A percentile compares a stretch with the other conserved stretches of the same genome.
Conservation (phyloP, 352 stramenopile genomes). For the Sclerospora graminicola region DNA sequence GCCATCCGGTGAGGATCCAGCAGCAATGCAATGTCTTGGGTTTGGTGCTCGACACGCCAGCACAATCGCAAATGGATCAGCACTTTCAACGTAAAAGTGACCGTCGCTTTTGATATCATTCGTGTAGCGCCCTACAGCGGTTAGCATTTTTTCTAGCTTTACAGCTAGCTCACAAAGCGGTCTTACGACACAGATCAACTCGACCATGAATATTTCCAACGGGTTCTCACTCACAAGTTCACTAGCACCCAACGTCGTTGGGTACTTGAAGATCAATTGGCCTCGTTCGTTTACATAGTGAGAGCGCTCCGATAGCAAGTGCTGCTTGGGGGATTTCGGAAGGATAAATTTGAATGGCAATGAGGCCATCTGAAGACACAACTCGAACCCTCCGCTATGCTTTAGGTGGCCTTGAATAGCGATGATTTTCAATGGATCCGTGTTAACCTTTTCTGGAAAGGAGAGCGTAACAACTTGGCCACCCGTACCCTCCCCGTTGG, state of each 20-base stretch:
- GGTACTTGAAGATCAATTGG: constrained; percentile 78
- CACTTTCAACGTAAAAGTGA: constrained; percentile 78
- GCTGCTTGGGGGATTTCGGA: constrained; percentile 41
- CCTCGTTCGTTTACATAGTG: constrained; percentile 68
- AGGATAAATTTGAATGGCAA: constrained; percentile 64
- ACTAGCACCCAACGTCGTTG: constrained; percentile 46
- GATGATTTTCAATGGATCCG: constrained; percentile 65
- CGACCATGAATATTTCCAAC: constrained; percentile 80
- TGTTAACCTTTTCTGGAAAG: constrained; percentile 78
- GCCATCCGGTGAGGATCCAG: constrained; percentile 58
- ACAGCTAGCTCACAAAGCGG: constrained; percentile 76
- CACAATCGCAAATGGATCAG: constrained; percentile 77
- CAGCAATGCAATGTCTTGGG: constrained; percentile 53
- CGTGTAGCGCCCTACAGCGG: constrained; percentile 53
- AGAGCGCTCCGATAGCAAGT: constrained; percentile 47
- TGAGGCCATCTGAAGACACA: constrained; percentile 56
- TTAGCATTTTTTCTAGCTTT: constrained; percentile 72
- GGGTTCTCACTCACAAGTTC: constrained; percentile 77
- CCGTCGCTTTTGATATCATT: constrained; percentile 59
- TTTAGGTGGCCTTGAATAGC: constrained; percentile 76
- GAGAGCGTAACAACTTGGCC: constrained; percentile 82
- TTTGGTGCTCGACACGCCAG: constrained; percentile 65
- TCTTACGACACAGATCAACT: constrained; percentile 80
- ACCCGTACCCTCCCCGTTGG: constrained; percentile 39
- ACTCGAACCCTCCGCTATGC: constrained; percentile 63